These are phyloP conservation scores for Aspergillus sp. DNA, from an alignment of 2,329 filamentous ascomycete genomes.

Conservation along the genomic window DNA sequence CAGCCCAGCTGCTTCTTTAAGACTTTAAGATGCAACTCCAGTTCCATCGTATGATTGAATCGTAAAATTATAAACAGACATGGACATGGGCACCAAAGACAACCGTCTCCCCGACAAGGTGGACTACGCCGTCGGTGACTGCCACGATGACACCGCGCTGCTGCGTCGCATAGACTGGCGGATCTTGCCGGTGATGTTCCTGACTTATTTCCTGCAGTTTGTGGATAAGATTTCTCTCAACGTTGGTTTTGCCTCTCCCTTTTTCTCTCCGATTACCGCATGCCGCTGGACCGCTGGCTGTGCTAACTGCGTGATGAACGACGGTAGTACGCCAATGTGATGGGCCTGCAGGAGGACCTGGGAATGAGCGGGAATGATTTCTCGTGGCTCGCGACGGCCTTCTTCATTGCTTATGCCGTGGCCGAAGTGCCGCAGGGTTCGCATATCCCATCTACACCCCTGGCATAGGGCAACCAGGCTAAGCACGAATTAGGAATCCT, in stretches of 20 bases:
- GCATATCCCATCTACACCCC: not conserved
- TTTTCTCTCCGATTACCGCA: no score
- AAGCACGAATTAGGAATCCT: conserved; percentile 48
- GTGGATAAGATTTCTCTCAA: conserved; percentile 56
- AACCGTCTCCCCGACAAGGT: no score
- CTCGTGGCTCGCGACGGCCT: conserved; percentile 60
- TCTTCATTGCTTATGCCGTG: conserved; percentile 62
- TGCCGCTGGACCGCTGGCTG: no score
- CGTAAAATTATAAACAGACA: no score
- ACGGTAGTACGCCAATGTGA: conserved; percentile 63
- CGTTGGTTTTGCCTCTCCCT: not conserved
- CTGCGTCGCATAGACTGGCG: conserved; percentile 59
- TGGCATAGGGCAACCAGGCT: not conserved
- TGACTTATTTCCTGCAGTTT: conserved; percentile 63
- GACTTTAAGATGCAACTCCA: no score
- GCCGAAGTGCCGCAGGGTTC: conserved; percentile 61
- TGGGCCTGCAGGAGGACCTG: conserved; percentile 60
- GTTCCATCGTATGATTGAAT: no score
- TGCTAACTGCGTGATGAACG: not conserved
- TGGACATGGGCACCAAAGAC: no score
- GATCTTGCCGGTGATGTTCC: conserved; percentile 63
- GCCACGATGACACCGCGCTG: conserved; percentile 24
- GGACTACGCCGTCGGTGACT: no score
- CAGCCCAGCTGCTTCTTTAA: no score
- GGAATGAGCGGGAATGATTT: conserved; percentile 61